phyloP scores from a whole-genome alignment of 2,329 filamentous ascomycete species.

The Penicillium sp. region DNA sequence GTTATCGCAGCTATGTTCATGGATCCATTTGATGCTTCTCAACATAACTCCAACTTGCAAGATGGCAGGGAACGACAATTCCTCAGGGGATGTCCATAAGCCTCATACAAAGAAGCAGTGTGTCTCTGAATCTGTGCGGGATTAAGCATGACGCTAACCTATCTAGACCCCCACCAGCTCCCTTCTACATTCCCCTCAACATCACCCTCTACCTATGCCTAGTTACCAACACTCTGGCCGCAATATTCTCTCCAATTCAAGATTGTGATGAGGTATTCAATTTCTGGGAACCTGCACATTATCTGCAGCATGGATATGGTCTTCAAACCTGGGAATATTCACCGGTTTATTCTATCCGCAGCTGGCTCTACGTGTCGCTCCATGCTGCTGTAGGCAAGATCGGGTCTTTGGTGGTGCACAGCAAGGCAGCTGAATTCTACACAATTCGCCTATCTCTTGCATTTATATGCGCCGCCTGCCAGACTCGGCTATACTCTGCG shows the following conservation, averaged over 20 bases:
- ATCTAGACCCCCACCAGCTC: constrained; percentile 36
- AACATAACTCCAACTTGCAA: constrained; percentile 16
- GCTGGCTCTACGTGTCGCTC: constrained; percentile 84
- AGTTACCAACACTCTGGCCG: constrained; percentile 70
- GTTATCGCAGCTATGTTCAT: constrained; percentile 24
- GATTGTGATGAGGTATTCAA: constrained; percentile 99
- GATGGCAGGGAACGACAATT: constrained; percentile 19
- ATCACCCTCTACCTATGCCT: constrained; percentile 80
- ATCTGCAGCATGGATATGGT: constrained; percentile 86
- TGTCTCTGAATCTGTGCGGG: neutral
- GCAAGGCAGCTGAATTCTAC: constrained; percentile 73
- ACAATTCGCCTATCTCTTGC: constrained; percentile 75
- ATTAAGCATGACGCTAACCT: constrained; percentile 20
- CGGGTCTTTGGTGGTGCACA: constrained; percentile 55
- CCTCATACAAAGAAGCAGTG: constrained; percentile 33
- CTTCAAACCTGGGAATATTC: constrained; percentile 99
- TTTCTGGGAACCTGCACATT: constrained; percentile 97
- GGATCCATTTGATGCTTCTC: neutral
- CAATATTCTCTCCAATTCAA: constrained; percentile 83
- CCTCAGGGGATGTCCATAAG: constrained; percentile 15
- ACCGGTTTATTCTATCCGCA: constrained; percentile 88
- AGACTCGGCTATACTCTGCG: constrained; percentile 76
- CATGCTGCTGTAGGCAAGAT: constrained; percentile 73
- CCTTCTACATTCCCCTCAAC: constrained; percentile 68
- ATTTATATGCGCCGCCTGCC: constrained; percentile 73